Evolutionary conservation across 192 early-diverging fungal species (phyloP), one percentile per base, ranked within the genome.

Genomic region (Piromyces sp.): DNA sequence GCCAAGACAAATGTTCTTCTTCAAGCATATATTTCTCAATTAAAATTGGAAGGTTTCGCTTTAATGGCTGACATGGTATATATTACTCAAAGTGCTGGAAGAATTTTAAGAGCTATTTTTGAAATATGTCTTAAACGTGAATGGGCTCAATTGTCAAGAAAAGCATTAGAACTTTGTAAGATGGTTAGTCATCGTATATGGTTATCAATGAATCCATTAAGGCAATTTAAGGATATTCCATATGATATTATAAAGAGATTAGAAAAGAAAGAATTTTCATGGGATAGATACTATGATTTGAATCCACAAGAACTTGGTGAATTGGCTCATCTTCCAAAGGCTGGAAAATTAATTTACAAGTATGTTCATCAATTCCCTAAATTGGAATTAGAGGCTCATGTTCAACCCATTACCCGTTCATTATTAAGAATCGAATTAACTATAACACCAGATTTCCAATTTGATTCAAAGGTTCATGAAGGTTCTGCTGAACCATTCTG

Each of bases 41-140:
- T 98, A 36, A 93, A 94, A 81, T 83, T 99, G 37, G 92, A 96
- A 37, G 97, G 96, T 0, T 96, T 98, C 86, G 96, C 98, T 16
- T 88, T 99, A 40, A 95, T 96, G 82, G 91, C 95, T n/a, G 98
- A 99, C 82, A 95, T 97, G 95, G 96, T 96, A 1, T 98, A 96
- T 88, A 95, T 99, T 28, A 97, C 98, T 26, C 97, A 98, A 87
- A 94, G 93, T 81, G 96, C 95, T 26, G 93, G 92, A 0, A 92
- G 98, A 82, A 96, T 99, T 80, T 87, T 98, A 33, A 92, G 98
- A 30, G 98, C 98, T 14, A 92, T 99, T 81, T 99, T 97, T 88
- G 98, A 98, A 88, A 95, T 99, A 80, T 95, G 95, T 83, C 85
- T 97, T 79, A 93, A 93, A 80, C 93, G 94, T 26, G 95, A 96